Evolutionary conservation across 192 early-diverging fungal species (phyloP).

Genomic region (Backusella westeae): DNA sequence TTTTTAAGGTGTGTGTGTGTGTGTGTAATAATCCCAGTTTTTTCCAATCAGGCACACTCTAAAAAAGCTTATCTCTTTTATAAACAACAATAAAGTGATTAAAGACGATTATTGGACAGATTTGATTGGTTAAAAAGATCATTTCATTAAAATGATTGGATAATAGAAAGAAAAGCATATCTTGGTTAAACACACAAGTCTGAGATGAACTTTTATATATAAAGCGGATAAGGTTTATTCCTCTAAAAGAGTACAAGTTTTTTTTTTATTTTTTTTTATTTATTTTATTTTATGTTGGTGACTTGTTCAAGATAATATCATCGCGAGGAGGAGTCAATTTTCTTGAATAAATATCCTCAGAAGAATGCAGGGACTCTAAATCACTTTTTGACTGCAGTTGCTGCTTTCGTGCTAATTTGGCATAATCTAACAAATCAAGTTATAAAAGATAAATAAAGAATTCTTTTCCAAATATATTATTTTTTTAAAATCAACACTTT

Average conservation of each 20-base stretch:
- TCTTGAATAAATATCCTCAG: neutral
- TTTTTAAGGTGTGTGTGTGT: neutral
- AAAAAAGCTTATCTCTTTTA: neutral
- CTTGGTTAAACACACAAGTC: neutral
- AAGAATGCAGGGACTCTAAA: neutral
- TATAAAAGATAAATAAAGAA: neutral
- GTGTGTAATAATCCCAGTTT: neutral
- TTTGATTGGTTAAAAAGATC: neutral
- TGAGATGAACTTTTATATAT: neutral
- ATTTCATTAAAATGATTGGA: neutral
- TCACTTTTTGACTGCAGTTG: neutral
- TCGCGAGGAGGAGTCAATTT: neutral
- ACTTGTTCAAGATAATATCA: neutral
- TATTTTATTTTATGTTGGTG: neutral
- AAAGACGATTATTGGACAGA: neutral
- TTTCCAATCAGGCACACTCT: neutral
- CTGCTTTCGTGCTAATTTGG: constrained; percentile 16
- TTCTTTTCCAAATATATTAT: neutral
- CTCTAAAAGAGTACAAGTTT: too few relatives aligned
- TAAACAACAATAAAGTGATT: neutral
- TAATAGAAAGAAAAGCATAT: neutral
- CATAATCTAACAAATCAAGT: constrained; percentile 12
- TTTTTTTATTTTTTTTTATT: too few relatives aligned
- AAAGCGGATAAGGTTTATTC: too few relatives aligned
- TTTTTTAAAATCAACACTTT: constrained; percentile 33